Conservation (phyloP, 805 yeast genomes). For the Candida arabinofermentans region DNA sequence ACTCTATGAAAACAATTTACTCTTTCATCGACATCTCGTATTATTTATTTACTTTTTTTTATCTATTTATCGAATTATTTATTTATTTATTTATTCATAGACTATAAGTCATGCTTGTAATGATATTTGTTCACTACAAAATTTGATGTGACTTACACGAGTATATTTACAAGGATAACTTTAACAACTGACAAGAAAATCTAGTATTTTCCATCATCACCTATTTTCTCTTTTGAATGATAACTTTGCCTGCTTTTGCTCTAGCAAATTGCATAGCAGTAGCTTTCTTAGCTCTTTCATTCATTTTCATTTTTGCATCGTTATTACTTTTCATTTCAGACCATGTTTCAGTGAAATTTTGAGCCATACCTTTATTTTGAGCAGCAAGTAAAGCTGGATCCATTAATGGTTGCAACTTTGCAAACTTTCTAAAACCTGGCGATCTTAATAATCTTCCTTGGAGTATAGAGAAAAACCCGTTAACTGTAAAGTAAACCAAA, state of each 20-base stretch:
- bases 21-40: not conserved
- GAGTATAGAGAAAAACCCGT: conserved; percentile 66
- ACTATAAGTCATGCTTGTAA: too few relatives aligned
- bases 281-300: conserved; percentile 27
- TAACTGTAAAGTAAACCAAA: conserved; percentile 78
- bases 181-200: not conserved
- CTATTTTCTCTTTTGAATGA: conserved; percentile 24
- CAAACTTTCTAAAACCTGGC: conserved; percentile 49
- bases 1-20: too few relatives aligned
- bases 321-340: conserved; percentile 28
- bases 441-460: conserved; percentile 69
- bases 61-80: not conserved
- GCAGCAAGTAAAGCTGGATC: conserved; percentile 24
- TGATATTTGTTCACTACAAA: too few relatives aligned
- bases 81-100: not conserved
- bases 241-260: conserved; percentile 24
- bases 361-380: conserved; percentile 28
- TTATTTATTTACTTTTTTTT: not conserved
- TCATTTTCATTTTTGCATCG: conserved; percentile 22
- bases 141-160: too few relatives aligned
- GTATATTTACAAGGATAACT: too few relatives aligned
- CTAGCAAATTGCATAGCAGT: conserved; percentile 24
- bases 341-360: conserved; percentile 29
- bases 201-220: not conserved
- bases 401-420: conserved; percentile 54